These are phyloP conservation scores for Xylariomycetidae sp. DNA, from an alignment of 2,329 filamentous ascomycete species.

Conservation along the genomic window DNA sequence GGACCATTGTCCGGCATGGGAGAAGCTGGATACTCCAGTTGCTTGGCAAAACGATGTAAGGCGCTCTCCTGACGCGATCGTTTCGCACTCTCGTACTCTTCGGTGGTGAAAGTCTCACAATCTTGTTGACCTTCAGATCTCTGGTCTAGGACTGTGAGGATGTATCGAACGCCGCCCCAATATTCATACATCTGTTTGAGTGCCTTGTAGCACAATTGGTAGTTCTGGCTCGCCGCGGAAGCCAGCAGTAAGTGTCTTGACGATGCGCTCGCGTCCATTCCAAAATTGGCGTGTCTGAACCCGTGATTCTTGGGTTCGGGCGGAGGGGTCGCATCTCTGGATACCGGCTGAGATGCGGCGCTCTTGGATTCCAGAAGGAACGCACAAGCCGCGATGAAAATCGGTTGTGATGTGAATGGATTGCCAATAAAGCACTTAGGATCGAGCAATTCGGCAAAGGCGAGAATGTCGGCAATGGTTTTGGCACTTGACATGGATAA, in stretches of 20 bases:
- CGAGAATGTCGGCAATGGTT: constrained; percentile 83
- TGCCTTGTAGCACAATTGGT: constrained; percentile 81
- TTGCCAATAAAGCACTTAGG: constrained; percentile 83
- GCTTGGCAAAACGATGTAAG: constrained; percentile 37
- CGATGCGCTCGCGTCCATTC: constrained; percentile 35
- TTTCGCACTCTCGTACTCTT: constrained; percentile 74
- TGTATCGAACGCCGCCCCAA: constrained; percentile 85
- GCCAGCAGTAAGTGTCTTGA: constrained; percentile 72
- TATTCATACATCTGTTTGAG: constrained; percentile 76
- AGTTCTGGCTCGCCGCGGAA: constrained; percentile 79
- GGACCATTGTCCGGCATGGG: constrained; percentile 39
- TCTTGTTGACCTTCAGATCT: constrained; percentile 85
- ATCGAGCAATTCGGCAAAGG: constrained; percentile 81
- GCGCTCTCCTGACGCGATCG: constrained; percentile 40
- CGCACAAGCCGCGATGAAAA: constrained; percentile 86
- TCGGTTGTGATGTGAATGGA: constrained; percentile 84
- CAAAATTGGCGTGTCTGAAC: constrained; percentile 11
- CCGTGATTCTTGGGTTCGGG: constrained; percentile 21
- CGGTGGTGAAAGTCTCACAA: constrained; percentile 60
- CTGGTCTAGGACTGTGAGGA: constrained; percentile 79
- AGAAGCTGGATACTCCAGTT: constrained; percentile 40
- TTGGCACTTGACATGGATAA: constrained; percentile 84
- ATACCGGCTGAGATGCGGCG: constrained; percentile 62
- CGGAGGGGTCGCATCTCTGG: constrained; percentile 52
- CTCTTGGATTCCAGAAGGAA: constrained; percentile 80